phyloP scores from a whole-genome alignment of 768 basidiomycete species.

The Cubamyces lactineus region DNA sequence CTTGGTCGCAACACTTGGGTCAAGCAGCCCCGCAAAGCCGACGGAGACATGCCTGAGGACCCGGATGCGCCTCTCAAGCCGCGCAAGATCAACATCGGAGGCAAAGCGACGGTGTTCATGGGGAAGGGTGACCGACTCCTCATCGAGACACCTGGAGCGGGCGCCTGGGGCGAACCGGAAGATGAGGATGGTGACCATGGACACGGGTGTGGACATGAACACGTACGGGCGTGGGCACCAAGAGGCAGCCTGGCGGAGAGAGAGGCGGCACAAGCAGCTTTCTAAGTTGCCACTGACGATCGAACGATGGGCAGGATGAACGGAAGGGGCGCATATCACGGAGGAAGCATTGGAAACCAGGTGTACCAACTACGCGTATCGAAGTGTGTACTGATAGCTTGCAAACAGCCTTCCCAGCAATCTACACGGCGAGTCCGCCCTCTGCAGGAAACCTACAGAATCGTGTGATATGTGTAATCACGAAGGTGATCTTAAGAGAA shows the following conservation, averaged over 20 bases:
- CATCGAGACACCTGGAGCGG: conserved; percentile 90
- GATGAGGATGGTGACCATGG: conserved; percentile 34
- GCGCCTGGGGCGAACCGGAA: conserved; percentile 69
- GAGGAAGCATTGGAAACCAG: background rate
- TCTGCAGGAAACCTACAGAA: no score
- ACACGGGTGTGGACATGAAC: conserved; percentile 26
- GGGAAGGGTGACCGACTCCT: conserved; percentile 81
- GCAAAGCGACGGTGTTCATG: conserved; percentile 87
- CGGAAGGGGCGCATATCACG: background rate
- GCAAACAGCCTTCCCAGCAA: background rate
- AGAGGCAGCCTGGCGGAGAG: conserved; percentile 57
- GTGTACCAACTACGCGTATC: conserved; percentile 1
- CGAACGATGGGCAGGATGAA: background rate
- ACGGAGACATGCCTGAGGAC: conserved; percentile 61
- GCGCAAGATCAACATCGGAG: conserved; percentile 83
- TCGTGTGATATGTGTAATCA: no score
- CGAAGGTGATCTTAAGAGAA: no score
- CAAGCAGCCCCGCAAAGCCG: conserved; percentile 64
- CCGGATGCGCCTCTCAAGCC: conserved; percentile 33
- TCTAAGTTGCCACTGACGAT: conserved; percentile 36
- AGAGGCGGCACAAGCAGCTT: conserved; percentile 60
- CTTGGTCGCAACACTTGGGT: conserved; percentile 90
- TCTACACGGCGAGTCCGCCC: no score
- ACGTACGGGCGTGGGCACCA: conserved; percentile 64
- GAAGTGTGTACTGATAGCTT: conserved; percentile 10